phyloP scores from a whole-genome alignment of 345 rosid species.

The Eucalyptus fibrosa region DNA sequence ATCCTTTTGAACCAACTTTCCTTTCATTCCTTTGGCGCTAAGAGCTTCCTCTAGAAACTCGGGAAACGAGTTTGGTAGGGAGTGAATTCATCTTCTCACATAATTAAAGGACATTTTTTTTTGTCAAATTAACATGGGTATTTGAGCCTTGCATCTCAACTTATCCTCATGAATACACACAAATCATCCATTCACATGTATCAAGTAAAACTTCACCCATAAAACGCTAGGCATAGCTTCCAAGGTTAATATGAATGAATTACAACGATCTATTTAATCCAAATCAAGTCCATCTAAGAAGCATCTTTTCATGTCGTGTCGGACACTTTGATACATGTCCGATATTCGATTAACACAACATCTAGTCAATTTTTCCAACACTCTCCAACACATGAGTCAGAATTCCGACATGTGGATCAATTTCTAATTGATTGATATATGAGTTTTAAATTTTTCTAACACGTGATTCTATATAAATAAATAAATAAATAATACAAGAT shows the following conservation, averaged over 20 bases:
- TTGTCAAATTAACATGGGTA: not conserved
- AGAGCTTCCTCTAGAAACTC: not conserved
- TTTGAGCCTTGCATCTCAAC: fast-evolving
- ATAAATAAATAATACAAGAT: too few relatives aligned
- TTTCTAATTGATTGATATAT: too few relatives aligned
- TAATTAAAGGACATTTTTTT: not conserved
- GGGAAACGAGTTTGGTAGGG: not conserved
- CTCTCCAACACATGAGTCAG: fast-evolving
- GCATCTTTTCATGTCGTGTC: too few relatives aligned
- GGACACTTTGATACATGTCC: too few relatives aligned
- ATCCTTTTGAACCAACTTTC: not conserved
- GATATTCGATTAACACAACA: too few relatives aligned
- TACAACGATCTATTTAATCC: fast-evolving
- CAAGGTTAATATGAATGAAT: not conserved
- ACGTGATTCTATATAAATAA: too few relatives aligned
- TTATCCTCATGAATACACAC: not conserved
- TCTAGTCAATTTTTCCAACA: too few relatives aligned
- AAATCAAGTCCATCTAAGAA: not conserved
- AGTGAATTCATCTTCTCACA: not conserved
- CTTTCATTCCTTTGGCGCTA: fast-evolving
- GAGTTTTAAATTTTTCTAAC: too few relatives aligned
- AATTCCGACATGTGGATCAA: too few relatives aligned
- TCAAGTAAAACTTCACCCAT: not conserved
- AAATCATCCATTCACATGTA: not conserved
- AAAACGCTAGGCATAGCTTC: not conserved